A percentile compares a stretch with the other conserved stretches of the same genome.
Conservation (phyloP, 108 stramenopile species). For the Cafeteria roenbergensis region DNA sequence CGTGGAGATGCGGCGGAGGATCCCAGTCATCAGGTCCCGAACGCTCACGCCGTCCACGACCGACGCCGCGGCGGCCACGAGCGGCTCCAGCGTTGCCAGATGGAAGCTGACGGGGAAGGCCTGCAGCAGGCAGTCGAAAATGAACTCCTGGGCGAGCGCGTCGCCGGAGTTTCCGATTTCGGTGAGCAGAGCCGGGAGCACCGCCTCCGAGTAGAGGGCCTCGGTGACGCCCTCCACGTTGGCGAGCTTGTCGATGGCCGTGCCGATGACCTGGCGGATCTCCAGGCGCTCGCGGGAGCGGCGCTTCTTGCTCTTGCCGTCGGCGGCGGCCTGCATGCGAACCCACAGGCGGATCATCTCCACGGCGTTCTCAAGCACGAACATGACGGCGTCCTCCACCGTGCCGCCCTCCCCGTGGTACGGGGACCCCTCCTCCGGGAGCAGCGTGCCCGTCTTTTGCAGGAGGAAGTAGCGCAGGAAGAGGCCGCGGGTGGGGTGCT, state of each 20-base stretch:
- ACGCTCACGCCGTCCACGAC: conserved; percentile 5
- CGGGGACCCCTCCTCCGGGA: conserved; percentile 62
- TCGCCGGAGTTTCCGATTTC: conserved; percentile 78
- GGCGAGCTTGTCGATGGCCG: conserved; percentile 68
- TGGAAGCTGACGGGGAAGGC: conserved; percentile 95
- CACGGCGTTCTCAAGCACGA: conserved; percentile 76
- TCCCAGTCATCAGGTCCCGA: not conserved
- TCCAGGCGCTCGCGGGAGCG: conserved; percentile 91
- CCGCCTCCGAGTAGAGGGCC: conserved; percentile 57
- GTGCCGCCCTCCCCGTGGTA: conserved; percentile 38
- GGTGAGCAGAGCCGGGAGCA: conserved; percentile 66
- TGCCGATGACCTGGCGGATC: conserved; percentile 81
- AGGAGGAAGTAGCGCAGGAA: conserved; percentile 91
- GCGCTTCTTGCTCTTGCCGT: conserved; percentile 55
- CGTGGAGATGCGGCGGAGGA: not conserved
- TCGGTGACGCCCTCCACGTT: conserved; percentile 79
- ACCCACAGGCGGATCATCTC: conserved; percentile 99
- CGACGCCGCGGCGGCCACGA: conserved; percentile 41
- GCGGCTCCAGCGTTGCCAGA: conserved; percentile 74
- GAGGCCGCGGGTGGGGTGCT: conserved; percentile 90
- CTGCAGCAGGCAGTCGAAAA: conserved; percentile 94
- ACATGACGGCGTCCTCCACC: conserved; percentile 77
- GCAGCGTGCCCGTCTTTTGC: conserved; percentile 63
- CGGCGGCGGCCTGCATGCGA: conserved; percentile 70
- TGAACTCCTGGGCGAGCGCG: conserved; percentile 85